These are phyloP conservation scores for grape (Vitis vinifera) DNA, from an alignment of 164 flowering plant species.

Conservation along the genomic window ASM3070453v1 NC_081821.1:9074501-9075000, in stretches of 20 bases:
- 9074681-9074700: slow-evolving; percentile 78
- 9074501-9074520: no score
- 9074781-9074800: neutral
- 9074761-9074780: neutral
- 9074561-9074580: neutral
- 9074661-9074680: slow-evolving; percentile 64
- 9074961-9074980: no score
- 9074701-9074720: slow-evolving; percentile 81
- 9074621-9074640: slow-evolving; percentile 78
- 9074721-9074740: slow-evolving; percentile 55
- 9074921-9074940: no score
- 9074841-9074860: neutral
- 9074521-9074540: neutral
- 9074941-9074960: no score
- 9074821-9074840: neutral
- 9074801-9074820: neutral
- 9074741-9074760: slow-evolving; percentile 3
- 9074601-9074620: slow-evolving; percentile 44
- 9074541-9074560: neutral
- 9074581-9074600: neutral
- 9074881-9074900: neutral
- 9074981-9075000: no score
- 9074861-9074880: neutral
- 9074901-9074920: neutral
- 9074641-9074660: slow-evolving; percentile 75